Evolutionary conservation across 805 yeast genomes (phyloP), one percentile per base, ranked within the genome.

Genomic region (Grigorovia jiainica): DNA sequence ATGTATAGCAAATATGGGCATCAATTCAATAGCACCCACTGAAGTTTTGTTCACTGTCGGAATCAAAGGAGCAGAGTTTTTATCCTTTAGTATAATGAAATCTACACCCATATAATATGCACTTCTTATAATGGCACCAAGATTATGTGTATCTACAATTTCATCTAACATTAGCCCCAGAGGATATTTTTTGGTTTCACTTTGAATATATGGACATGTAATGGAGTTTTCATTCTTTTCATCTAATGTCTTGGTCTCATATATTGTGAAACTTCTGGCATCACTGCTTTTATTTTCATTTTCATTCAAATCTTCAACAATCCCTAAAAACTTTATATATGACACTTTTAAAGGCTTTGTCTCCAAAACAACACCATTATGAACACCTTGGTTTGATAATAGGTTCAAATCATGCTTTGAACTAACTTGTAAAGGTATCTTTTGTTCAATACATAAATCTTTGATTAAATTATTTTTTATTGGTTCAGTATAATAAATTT

Each of bases 41-140:
- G 92, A 75, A 0, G 92, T 76, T 57, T 87, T 89, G 20, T 79
- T 73, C 2, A 87, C 89, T 0, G 74, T 80, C 0, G 95, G 87
- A 0, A 90, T 76, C 44, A 87, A 59, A 15, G 80, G 74, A 1
- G 95, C 85, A 51, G 84, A 75, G 54, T 84, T 81, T 39, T 72
- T 73, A 29, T 74, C 77, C 2, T 94, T 81, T 34, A 81, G 63
- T 1, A 82, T 76, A 5, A 86, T 65, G 53, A 85, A 82, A 61
- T 87, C 95, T 2, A 72, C 95, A 7, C 95, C 95, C 11, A 87
- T 66, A 61, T 71, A 87, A 62, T 78, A 82, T 0, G 94, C 90
- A 2, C 87, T 75, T 55, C 96, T 67, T 23, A 84, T 62, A 34
- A 87, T 76, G 19, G 90, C 92, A 7, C 96, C 96, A 50, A 85